Evolutionary conservation across 805 yeast species (phyloP), one percentile per base, ranked within the genome.

Genomic region (Candida wancherniae): DNA sequence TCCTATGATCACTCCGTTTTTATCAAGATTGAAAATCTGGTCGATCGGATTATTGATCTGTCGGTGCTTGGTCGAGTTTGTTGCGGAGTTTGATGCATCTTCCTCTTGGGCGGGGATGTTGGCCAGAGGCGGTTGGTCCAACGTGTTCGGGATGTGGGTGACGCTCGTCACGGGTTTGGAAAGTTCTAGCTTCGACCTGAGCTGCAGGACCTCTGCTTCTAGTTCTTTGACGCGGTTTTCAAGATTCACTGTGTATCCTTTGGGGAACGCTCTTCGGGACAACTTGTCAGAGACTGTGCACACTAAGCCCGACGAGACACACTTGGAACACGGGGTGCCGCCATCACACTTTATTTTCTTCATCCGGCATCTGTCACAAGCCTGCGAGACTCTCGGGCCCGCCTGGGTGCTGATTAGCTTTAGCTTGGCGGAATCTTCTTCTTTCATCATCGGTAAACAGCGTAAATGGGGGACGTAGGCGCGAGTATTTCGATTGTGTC

Each of bases 321-420:
- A 83, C 47, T 80, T 79, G 21, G 76, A 64, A 51, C 94, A 83
- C 2, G 87, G 87, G 2, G 73, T 67, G 36, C 69, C 65, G 1
- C 88, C 90, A 47, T 80, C 83, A 55, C 92, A 83, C 41, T 77
- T 77, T 40, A 81, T 80, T 56, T 82, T 83, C 44, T 84, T 79
- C 41, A 80, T 74, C 26, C 90, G 63, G 47, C 92, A 83, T 19
- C 92, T 61, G 53, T 83, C 92, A 57, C 94, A 83, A 2, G 92
- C 92, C 53, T 83, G 92, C 1, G 82, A 72, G 3, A 80, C 78
- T 39, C 90, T 39, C n/a, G 57, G 47, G 0, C 70, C 69, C 5
- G 55, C 38, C 3, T 58, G 57, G 11, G 70, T 62, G 28, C 48
- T 55, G 28, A 65, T 65, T 28, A 63, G 46, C 37, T 63, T 22